Evolutionary conservation across 1,284 basidiomycete genomes (phyloP).

Genomic region (Neonothopanus nambi): DNA sequence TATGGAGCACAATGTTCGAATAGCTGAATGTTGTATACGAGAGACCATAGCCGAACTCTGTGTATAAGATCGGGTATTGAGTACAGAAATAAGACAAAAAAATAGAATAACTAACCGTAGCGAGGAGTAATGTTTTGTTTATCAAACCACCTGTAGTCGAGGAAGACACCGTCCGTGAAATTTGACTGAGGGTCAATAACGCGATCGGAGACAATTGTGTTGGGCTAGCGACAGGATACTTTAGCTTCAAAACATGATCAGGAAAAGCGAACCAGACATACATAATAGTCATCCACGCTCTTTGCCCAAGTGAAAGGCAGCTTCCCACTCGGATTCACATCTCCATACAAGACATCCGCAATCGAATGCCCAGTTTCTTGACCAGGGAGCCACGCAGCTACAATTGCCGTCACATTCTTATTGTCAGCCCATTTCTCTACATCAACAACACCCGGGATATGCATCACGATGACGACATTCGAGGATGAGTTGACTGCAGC

Average conservation of each 20-base stretch:
- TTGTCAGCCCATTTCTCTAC: slow-evolving; percentile 8
- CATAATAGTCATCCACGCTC: slow-evolving; percentile 29
- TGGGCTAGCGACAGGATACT: no score
- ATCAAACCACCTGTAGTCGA: slow-evolving; percentile 45
- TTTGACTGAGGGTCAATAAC: slow-evolving; percentile 32
- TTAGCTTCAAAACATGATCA: no score
- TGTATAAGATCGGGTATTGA: background rate
- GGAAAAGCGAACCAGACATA: no score
- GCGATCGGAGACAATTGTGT: background rate
- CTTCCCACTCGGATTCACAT: slow-evolving; percentile 54
- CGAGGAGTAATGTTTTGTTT: slow-evolving; percentile 12
- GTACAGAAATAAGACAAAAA: background rate
- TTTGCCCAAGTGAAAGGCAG: slow-evolving; percentile 65
- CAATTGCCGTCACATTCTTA: slow-evolving; percentile 12
- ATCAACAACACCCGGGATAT: slow-evolving; percentile 13
- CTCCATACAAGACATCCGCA: slow-evolving; percentile 47
- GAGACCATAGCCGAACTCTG: slow-evolving; percentile 81
- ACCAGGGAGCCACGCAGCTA: slow-evolving; percentile 9
- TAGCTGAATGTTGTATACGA: slow-evolving; percentile 83
- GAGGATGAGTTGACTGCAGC: slow-evolving; percentile 3
- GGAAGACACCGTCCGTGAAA: slow-evolving; percentile 48
- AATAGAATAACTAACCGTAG: slow-evolving; percentile 6
- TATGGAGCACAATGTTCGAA: slow-evolving; percentile 30
- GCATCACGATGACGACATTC: slow-evolving; percentile 17
- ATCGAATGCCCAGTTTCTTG: slow-evolving; percentile 46